Base-by-base conservation (phyloP, 768 basidiomycete species). In the Galerina marginata region DNA sequence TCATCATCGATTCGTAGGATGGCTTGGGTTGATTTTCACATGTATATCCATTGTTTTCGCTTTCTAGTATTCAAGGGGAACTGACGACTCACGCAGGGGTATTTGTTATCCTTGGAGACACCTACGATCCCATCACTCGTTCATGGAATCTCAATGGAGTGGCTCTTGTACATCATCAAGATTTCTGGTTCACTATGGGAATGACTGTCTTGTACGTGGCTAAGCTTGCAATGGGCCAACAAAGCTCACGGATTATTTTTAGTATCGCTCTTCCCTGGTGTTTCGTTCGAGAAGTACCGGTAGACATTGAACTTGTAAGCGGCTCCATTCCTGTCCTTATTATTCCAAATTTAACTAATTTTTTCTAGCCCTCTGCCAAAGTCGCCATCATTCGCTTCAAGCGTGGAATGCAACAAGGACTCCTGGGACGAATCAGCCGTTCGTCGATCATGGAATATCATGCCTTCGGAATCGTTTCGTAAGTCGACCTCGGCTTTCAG, bases 351-450 rank as follows among this genome's bases (percentile, higher is more conserved):
- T 58, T 70, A 47, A 44, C 45, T 48, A 33, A 48, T 54, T 62
- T 23, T 33, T 48, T 54, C 43, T 65, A 92, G 90, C 91, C 91
- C 29, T 92, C 91, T 14, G 80, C 86, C 15, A 92, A 92, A 70
- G 91, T 90, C 6, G 91, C 90, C 6, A 81, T 93, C 61, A 79
- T 93, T 67, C 88, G 90, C 36, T 92, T 93, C 75, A 79, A 86
- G 72, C 86, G 91, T 66, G 91, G 91, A 52, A 92, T 93, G 90
- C 91, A 92, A 69, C 91, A 92, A 70, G 90, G 91, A 58, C 79
- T 93, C 29, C 79, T 92, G 37, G 86, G 86, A 20, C 84, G 91
- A 56, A 83, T 92, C 75, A 88, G 88, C 62, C 88, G 90, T 38
- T 84, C 84, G 16, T 81, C 87, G 36, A 80, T 92, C 62, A 85